Base-by-base conservation (phyloP, 73 alveolate species). In the Paramecium sonneborni region DNA sequence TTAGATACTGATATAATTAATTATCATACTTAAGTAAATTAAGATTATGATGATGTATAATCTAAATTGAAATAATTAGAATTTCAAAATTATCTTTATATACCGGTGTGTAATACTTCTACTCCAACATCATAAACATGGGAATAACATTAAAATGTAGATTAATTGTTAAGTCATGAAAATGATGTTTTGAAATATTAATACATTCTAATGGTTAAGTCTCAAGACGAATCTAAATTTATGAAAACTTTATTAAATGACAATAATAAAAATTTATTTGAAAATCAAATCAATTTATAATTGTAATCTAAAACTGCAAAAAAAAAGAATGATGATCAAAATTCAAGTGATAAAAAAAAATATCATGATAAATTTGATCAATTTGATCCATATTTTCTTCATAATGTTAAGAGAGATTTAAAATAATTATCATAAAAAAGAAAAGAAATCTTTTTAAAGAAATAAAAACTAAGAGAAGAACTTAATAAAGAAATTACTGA, bases 181-280 rank as follows among this genome's bases (percentile, higher is more conserved):
- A 72, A 38, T 72, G 86, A 72, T 72, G 86, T 72, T n/a, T 37
- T 72, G 32, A 72, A 72, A 30, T 72, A 34, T 72, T 72, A 72
- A 72, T 72, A 72, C 86, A 72, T 72, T n/a, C 57, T 28, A 35
- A 72, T 72, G 86, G 86, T 72, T 34, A 72, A 72, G 57, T 30
- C 52, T 28, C 18, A 35, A 34, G 57, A 72, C 35, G 58, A 72
- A 72, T 28, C 55, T 34, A 20, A 72, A 72, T 34, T 72, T 62
- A 62, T 62, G 84, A 62, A 30, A 46, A 62, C 48, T 15, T 14
- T 62, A 11, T 62, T 62, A 62, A 32, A 62, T 12, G 84, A 62
- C 18, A 62, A 62, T 6, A 62, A 32, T 52, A 62, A 62, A 12
- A 2, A 32, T 14, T 62, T 20, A 62, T 62, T 62, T 62, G 84